A percentile compares a stretch with the other conserved stretches of the same genome.
Evolutionary conservation across 768 basidiomycete species (phyloP).

Genomic region (Psilocybe subaeruginosa): DNA sequence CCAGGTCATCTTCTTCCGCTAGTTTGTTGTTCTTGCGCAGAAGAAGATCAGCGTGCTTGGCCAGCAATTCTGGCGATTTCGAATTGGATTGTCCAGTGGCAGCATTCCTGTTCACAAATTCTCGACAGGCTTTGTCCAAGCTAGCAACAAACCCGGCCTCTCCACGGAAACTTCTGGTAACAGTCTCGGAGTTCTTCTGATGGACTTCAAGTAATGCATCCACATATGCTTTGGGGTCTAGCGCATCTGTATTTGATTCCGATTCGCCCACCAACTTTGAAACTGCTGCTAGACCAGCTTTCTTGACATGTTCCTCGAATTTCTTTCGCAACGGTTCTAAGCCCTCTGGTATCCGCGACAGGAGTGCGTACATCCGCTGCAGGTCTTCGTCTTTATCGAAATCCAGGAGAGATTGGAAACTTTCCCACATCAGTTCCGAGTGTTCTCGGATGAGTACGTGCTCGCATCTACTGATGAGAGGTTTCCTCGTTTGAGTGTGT

Average conservation of each 20-base stretch:
- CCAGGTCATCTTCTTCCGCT: constrained; percentile 88
- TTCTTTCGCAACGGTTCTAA: constrained; percentile 88
- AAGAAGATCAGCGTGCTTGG: constrained; percentile 88
- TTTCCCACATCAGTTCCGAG: constrained; percentile 85
- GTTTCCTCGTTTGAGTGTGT: constrained; percentile 85
- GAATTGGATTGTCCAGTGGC: constrained; percentile 85
- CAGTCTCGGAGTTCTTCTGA: constrained; percentile 88
- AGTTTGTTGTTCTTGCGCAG: constrained; percentile 96
- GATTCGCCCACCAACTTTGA: constrained; percentile 69
- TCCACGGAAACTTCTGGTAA: constrained; percentile 85
- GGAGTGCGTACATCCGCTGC: constrained; percentile 92
- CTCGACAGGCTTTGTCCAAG: constrained; percentile 92
- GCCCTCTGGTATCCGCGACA: constrained; percentile 88
- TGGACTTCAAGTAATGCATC: constrained; percentile 92
- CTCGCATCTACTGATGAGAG: constrained; percentile 83
- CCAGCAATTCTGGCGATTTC: constrained; percentile 90
- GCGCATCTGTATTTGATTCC: constrained; percentile 52
- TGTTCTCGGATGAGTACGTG: constrained; percentile 90
- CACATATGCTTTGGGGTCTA: constrained; percentile 94
- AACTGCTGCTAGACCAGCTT: constrained; percentile 81
- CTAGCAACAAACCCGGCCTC: constrained; percentile 94
- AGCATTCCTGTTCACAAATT: constrained; percentile 93
- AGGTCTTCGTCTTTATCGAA: constrained; percentile 95
- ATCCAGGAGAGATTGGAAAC: constrained; percentile 88
- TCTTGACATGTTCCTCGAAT: constrained; percentile 96